Conservation (phyloP, 345 rosid genomes). For the Linum lewisii region DNA sequence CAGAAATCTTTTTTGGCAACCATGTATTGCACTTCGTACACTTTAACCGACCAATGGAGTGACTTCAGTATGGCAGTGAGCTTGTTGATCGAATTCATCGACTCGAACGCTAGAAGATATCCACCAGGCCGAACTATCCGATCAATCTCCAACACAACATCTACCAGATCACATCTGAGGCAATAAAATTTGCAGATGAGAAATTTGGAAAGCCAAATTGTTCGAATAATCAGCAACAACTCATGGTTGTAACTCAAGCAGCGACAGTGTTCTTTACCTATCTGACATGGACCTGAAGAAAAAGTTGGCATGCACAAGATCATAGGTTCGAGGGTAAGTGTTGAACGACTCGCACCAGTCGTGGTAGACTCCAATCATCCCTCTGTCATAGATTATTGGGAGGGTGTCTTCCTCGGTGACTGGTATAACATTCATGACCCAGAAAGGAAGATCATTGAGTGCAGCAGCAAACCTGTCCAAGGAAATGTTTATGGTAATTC, state of each 20-base stretch:
- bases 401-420: slow-evolving; percentile 55
- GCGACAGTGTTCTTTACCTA: slow-evolving; percentile 28
- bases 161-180: slow-evolving; percentile 52
- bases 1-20: slow-evolving; percentile 67
- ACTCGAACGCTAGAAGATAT: slow-evolving; percentile 66
- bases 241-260: neutral
- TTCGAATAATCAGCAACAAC: neutral
- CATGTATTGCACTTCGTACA: slow-evolving; percentile 55
- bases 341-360: slow-evolving; percentile 89
- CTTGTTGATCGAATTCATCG: slow-evolving; percentile 40
- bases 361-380: slow-evolving; percentile 76
- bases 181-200: neutral
- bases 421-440: slow-evolving; percentile 95
- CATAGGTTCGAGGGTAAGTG: slow-evolving; percentile 86
- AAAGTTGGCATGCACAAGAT: slow-evolving; percentile 71
- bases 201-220: neutral
- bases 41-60: slow-evolving; percentile 56
- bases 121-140: slow-evolving; percentile 79
- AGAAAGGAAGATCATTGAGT: slow-evolving; percentile 49
- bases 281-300: slow-evolving; percentile 35
- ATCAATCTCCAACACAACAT: slow-evolving; percentile 61
- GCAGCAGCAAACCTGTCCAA: slow-evolving; percentile 71
- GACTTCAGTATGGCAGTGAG: slow-evolving; percentile 41
- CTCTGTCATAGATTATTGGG: slow-evolving; percentile 55
- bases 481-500: neutral